Base-by-base conservation (phyloP, 2,329 filamentous ascomycete genomes). In the Blastomyces percursus region DNA sequence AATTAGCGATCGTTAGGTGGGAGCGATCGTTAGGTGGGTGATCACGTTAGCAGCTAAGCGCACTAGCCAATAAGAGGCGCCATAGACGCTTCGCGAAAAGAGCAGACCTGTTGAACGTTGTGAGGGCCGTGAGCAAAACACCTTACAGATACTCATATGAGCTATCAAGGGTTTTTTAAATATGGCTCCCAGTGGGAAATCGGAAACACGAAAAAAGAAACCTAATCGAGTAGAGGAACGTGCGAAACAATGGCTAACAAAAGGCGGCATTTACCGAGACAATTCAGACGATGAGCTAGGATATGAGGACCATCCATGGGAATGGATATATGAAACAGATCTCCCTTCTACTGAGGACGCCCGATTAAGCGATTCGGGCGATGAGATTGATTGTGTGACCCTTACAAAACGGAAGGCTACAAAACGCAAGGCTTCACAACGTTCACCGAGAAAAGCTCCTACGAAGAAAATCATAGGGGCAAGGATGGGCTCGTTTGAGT, bases 201-300 rank as follows among this genome's bases (percentile, higher is more conserved):
- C 60, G 8, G 52, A 61, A 38, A 63, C 65, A 19, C 66, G 65
- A 50, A 55, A 61, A 51, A 51, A 60, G 42, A 64, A 68, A 57
- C 59, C 48, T 62, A 63, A 63, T 58, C 54, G 61, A 32, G 69
- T 70, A 48, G 70, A 68, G 56, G 72, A 76, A 65, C 73, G 73
- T 40, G 76, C 77, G 52, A 78, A 76, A 64, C 73, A 76, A 69
- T 80, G 79, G 70, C 79, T 87, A 63, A 81, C 76, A 64, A 84
- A 74, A 67, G 84, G 84, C 55, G 87, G 86, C 38, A 80, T 91
- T 12, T 76, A 79, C 7, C 82, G 88, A 69, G 89, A 94, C 65
- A 88, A 96, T 72, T 95, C 90, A 0, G 91, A 96, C 73, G 91
- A 96, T 74, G 93, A 96, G 73, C 83, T 95, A 30, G 88, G 86